A percentile compares a stretch with the other conserved stretches of the same genome.
phyloP scores from a whole-genome alignment of 495 filamentous ascomycete genomes.

The Daldinia bambusicola region DNA sequence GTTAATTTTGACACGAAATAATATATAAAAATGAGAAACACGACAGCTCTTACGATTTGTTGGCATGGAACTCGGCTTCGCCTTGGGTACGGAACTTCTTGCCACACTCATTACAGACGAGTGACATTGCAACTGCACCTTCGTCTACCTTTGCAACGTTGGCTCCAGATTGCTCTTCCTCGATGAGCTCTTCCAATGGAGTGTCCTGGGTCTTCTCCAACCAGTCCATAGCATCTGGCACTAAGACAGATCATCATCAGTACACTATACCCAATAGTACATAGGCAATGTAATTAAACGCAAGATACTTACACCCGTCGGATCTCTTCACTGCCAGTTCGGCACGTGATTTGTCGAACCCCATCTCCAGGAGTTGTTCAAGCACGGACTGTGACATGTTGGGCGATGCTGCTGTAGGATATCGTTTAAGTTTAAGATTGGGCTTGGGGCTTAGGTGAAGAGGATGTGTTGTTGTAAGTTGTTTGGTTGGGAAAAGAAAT shows the following conservation, averaged over 20 bases:
- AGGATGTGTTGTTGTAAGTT: conserved; percentile 27
- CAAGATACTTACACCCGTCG: conserved; percentile 70
- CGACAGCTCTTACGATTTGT: conserved; percentile 71
- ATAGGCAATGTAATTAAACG: conserved; percentile 2
- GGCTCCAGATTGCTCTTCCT: conserved; percentile 65
- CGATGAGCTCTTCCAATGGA: conserved; percentile 49
- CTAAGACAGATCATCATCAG: conserved; percentile 58
- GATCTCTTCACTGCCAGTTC: conserved; percentile 83
- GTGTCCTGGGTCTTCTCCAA: conserved; percentile 79
- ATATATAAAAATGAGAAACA: not conserved
- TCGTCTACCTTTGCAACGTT: conserved; percentile 66
- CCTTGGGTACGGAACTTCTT: conserved; percentile 86
- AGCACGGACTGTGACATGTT: conserved; percentile 77
- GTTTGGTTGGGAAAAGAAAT: conserved; percentile 34
- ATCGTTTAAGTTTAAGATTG: conserved; percentile 13
- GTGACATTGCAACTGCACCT: conserved; percentile 65
- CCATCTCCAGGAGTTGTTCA: conserved; percentile 89
- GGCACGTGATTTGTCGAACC: conserved; percentile 84
- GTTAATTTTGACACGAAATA: conserved; percentile 18
- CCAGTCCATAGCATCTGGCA: conserved; percentile 93
- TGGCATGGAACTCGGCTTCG: conserved; percentile 89
- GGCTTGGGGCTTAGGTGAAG: conserved; percentile 32
- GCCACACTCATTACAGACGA: conserved; percentile 88
- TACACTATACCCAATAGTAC: conserved; percentile 13
- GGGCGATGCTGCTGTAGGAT: conserved; percentile 26